Conservation (phyloP, 140 eudicot species). For the Stevia rebaudiana region DNA sequence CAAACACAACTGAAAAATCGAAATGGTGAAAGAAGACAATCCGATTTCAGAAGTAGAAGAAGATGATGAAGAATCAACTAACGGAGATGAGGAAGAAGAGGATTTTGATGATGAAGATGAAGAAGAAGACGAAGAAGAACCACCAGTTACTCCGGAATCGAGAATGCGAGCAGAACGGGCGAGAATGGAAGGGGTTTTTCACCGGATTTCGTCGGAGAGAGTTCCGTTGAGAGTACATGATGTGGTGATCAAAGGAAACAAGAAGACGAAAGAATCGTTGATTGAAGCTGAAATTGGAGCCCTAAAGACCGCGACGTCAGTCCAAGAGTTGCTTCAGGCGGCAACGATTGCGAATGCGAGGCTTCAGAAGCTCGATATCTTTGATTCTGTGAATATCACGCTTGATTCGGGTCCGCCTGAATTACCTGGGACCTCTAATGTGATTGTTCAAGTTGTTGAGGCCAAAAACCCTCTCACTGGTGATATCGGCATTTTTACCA, state of each 20-base stretch:
- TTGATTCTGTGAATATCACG: constrained; percentile 64
- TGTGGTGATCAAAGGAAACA: constrained; percentile 60
- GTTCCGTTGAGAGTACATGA: constrained; percentile 52
- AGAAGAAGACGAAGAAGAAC: constrained; percentile 31
- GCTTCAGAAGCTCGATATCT: constrained; percentile 55
- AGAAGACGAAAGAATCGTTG: constrained; percentile 61
- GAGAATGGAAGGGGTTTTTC: constrained; percentile 36
- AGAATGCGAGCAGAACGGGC: constrained; percentile 19
- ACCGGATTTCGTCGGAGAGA: constrained; percentile 45
- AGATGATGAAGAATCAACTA: constrained; percentile 27
- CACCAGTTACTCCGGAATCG: constrained; percentile 25
- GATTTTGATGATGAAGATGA: constrained; percentile 33
- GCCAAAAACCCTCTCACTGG: constrained; percentile 39
- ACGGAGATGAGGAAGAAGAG: constrained; percentile 14
- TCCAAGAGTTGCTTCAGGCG: constrained; percentile 76
- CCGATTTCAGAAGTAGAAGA: constrained; percentile 18
- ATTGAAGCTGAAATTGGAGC: constrained; percentile 62
- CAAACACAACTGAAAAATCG: neutral
- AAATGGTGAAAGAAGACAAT: constrained; percentile 17
- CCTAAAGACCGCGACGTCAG: constrained; percentile 41
- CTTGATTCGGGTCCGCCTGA: constrained; percentile 85
- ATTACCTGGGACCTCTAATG: constrained; percentile 78
- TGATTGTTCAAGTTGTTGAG: constrained; percentile 49
- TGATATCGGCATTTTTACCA: constrained; percentile 37
- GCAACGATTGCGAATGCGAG: constrained; percentile 54